Base-by-base conservation (phyloP, 768 basidiomycete species). In the Boletus edulis region DNA sequence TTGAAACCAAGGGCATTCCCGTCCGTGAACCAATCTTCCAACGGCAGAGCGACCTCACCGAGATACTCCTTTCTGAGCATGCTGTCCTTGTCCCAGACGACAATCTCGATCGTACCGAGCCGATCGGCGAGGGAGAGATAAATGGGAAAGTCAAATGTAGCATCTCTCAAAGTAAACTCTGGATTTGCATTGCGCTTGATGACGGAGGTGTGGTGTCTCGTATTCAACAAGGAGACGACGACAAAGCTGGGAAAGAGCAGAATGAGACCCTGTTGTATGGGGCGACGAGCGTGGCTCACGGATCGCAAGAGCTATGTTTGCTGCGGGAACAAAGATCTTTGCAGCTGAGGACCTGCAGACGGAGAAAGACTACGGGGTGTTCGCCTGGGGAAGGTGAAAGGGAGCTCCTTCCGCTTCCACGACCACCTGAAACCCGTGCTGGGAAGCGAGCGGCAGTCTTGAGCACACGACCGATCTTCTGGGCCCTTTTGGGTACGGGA, bases 11-110 rank as follows among this genome's bases (percentile, higher is more conserved):
- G 81, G 0, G 62, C 57, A 24, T 68, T 53, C 65, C 75, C 39
- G 57, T 76, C 54, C 52, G 60, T 18, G 49, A 94, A 97, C 92
- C 93, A 96, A 34, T 90, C 84, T 18, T 86, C 86, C n/a, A 96
- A 67, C 0, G 84, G 81, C 8, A 98, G 60, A 0, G 86, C 81
- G 5, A 83, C 81, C 71, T 99, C 96, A 15, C 97, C 97, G 15
- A 99, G 79, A 68, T 97, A 99, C 43, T 98, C 96, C 74, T 94
- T 97, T 64, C 79, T 82, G 53, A 74, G 54, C 63, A 94, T 69
- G 60, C 91, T 76, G 71, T 98, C 95, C 75, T 88, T 94, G 72
- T 95, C 94, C 95, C 96, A 99, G 0, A 94, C 79, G 13, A 97
- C 86, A 34, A 93, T 75, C 71, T 98, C 94, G 41, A 98, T 62